Evolutionary conservation across 441 rosid genomes (phyloP), one percentile per base, ranked within the genome.

Genomic region (Euphorbia celastroides): DNA sequence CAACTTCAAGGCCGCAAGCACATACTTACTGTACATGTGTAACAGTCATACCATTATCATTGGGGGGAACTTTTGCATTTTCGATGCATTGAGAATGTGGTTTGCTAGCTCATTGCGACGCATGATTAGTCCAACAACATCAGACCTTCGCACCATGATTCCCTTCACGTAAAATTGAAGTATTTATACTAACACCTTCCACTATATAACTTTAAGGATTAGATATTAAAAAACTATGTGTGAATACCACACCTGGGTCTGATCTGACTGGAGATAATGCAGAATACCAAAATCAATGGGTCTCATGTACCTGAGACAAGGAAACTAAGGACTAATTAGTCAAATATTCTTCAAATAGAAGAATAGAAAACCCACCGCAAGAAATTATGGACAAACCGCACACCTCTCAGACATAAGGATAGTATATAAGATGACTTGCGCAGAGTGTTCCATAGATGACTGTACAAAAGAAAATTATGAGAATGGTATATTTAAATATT

Each of bases 401-500:
- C 62, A 92, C 99, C 97, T 88, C 74, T 95, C 99, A 58, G 99
- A 95, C 99, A 95, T 92, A 67, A 95, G 97, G 71, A 95, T 93
- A 62, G 95, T 84, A 85, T 95, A 95, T 80, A 92, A 79, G 78
- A 95, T 87, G 81, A 95, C 99, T 83, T 95, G 99, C 55, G 97
- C 99, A 74, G 81, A 51, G 74, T 95, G 99, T 77, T 95, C 99
- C 87, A 80, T 70, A 16, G 96, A 85, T 69, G 97, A 80, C 99
- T 91, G 88, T 82, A 74, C 30, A 74, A 63, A 77, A 22, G 55
- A 69, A 46, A 70, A 65, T 60, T 26, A 57, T 66, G 31, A 69
- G 57, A 50, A 57, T 31, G 19, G 19, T 57, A n/a, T n/a, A 5
- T 13, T 60, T 25, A 32, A 26, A 55, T 11, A 54, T 51, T 28